These are phyloP conservation scores for Alternaria sp. DNA, from an alignment of 2,329 filamentous ascomycete genomes.

Conservation along the genomic window DNA sequence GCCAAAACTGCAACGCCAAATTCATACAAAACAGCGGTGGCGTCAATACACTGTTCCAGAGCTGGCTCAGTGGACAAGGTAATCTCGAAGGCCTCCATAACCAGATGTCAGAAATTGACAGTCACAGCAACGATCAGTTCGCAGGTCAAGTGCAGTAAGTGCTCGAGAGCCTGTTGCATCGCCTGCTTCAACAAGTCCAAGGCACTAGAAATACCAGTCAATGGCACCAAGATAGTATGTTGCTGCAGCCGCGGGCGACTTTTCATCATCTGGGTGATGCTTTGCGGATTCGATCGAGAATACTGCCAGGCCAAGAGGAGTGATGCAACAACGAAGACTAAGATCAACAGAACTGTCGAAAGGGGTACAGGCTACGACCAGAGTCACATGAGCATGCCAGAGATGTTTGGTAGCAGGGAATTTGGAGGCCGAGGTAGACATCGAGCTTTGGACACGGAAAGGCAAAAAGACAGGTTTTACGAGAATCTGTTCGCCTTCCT, in stretches of 20 bases:
- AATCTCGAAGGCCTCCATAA: background rate
- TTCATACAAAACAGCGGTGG: conserved; percentile 4
- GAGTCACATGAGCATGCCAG: background rate
- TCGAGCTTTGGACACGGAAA: background rate
- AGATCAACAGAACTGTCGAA: background rate
- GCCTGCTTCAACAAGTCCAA: conserved; percentile 7
- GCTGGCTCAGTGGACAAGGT: conserved; percentile 16
- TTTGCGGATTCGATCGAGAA: conserved; percentile 45
- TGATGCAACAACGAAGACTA: background rate
- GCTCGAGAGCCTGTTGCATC: conserved; percentile 20
- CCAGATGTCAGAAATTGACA: background rate
- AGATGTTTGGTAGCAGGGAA: background rate
- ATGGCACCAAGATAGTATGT: conserved; percentile 25
- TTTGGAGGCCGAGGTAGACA: background rate
- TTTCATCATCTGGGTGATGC: conserved; percentile 44
- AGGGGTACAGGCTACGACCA: background rate
- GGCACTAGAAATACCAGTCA: background rate
- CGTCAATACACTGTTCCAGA: conserved; percentile 13
- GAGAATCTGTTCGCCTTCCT: conserved; percentile 18
- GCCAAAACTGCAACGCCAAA: background rate
- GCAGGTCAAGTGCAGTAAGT: conserved; percentile 20
- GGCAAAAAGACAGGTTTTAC: background rate
- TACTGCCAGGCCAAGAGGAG: conserved; percentile 23
- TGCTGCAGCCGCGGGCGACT: conserved; percentile 44
- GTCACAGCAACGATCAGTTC: background rate